A percentile compares a stretch with the other conserved stretches of the same genome.
phyloP scores from a whole-genome alignment of 345 rosid genomes.

The Eutrema heterophyllum region DNA sequence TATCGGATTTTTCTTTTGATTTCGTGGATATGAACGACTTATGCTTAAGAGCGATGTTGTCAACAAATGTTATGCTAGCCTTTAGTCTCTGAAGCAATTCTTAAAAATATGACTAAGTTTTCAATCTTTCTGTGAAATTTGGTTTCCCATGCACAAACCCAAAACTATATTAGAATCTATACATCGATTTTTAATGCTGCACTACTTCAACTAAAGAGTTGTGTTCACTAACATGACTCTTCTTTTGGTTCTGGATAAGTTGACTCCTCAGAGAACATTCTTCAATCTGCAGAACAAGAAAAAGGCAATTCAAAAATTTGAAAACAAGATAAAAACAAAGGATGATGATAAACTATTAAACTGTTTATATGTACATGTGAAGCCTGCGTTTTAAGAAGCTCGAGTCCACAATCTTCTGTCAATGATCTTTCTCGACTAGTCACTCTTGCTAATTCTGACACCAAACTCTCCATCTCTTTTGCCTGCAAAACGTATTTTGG shows the following conservation, averaged over 20 bases:
- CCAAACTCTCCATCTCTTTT: constrained; percentile 45
- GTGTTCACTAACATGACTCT: background rate
- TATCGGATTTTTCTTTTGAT: background rate
- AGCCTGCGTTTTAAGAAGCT: constrained; percentile 34
- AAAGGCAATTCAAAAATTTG: background rate
- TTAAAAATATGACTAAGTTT: no score
- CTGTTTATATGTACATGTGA: constrained; percentile 38
- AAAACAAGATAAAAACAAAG: background rate
- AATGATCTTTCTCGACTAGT: constrained; percentile 46
- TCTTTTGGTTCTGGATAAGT: constrained; percentile 39
- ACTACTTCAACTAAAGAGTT: background rate
- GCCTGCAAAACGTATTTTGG: constrained; percentile 40
- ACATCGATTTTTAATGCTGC: background rate
- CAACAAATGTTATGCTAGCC: no score
- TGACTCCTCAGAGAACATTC: constrained; percentile 58
- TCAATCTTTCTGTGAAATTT: background rate
- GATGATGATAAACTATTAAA: background rate
- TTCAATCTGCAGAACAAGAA: constrained; percentile 40
- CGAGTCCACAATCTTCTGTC: constrained; percentile 51
- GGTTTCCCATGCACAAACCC: background rate
- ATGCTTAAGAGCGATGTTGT: no score
- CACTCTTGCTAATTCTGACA: constrained; percentile 61
- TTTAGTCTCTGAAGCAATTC: no score
- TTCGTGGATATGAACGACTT: no score
- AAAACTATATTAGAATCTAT: background rate